Evolutionary conservation across 140 eudicot genomes (phyloP), one percentile per base, ranked within the genome.

Genomic region (Cichorium intybus): DNA sequence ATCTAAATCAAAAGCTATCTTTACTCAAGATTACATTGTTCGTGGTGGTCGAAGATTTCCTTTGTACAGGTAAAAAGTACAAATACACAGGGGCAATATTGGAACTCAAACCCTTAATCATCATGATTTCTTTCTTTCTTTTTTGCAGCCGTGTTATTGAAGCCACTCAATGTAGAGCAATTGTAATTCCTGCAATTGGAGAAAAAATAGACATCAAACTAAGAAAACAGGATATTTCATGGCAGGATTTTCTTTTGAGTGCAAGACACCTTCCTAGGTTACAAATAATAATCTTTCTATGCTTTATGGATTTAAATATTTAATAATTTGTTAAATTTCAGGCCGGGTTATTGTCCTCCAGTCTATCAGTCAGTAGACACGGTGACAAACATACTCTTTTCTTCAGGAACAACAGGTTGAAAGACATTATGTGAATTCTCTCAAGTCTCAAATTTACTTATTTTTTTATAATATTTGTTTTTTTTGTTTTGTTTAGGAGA

Each of bases 371-470:
- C 97, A 31, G 23, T 75, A 37, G 97, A 93, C 39, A 45, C 95
- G 10, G 56, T 88, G 29, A 84, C 84, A 71, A 82, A 82, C 65
- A 79, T 93, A 77, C 88, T 93, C 59, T 93, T 93, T 61, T 93
- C 99, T 26, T 93, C 97, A 8, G 99, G 99, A 62, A 93, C 99
- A 46, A 88, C 99, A 50, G 98, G 98, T 92, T 55, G 28, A 68
- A 54, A 43, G 49, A 41, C 24, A 20, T 65, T 49, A 50, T 41
- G 56, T 56, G 35, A 28, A 33, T 20, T 65, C 22, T 24, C 27
- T 52, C 24, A 18, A 17, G 39, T 52, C 52, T 45, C 9, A 2
- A 12, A 15, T 46, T 15, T 72, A 10, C 5, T 43, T 20, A 1
- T 10, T 17, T 27, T 35, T 24, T 4, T 51, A 20, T 45, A 43